Evolutionary conservation across 2,329 filamentous ascomycete genomes (phyloP).

Genomic region (Scorias spongiosa): DNA sequence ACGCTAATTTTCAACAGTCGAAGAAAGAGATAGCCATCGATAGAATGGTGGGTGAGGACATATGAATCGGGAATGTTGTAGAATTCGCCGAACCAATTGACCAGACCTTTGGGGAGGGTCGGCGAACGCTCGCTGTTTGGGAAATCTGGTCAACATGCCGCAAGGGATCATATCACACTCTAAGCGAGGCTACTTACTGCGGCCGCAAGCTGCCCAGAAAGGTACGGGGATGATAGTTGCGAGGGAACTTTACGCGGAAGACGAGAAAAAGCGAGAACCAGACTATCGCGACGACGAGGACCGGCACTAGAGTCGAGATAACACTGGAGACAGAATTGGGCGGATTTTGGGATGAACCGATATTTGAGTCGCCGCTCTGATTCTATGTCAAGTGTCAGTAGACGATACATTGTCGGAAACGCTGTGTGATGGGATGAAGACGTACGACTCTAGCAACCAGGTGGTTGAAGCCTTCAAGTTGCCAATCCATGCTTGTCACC

Average conservation of each 20-base stretch:
- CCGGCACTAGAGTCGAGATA: constrained; percentile 22
- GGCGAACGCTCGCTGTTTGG: constrained; percentile 27
- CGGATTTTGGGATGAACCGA: constrained; percentile 10
- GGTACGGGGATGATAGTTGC: constrained; percentile 30
- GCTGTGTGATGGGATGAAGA: neutral
- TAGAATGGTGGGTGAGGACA: constrained; percentile 75
- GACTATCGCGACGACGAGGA: constrained; percentile 19
- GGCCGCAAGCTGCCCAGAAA: constrained; percentile 28
- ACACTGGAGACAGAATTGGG: constrained; percentile 18
- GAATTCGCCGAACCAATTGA: constrained; percentile 33
- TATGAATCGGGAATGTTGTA: constrained; percentile 52
- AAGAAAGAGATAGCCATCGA: constrained; percentile 83
- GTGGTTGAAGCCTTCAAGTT: neutral
- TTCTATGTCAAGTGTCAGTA: constrained; percentile 1
- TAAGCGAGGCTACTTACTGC: constrained; percentile 11
- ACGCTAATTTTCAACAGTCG: constrained; percentile 71
- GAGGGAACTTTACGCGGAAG: constrained; percentile 27
- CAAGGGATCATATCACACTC: neutral
- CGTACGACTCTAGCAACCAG: neutral
- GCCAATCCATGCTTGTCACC: too few species aligned
- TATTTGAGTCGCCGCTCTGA: constrained; percentile 11
- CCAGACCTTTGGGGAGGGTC: constrained; percentile 16
- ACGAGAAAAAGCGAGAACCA: constrained; percentile 25
- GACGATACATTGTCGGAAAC: neutral
- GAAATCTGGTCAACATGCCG: neutral